phyloP scores from a whole-genome alignment of 2,329 filamentous ascomycete genomes.

The Scorias spongiosa region DNA sequence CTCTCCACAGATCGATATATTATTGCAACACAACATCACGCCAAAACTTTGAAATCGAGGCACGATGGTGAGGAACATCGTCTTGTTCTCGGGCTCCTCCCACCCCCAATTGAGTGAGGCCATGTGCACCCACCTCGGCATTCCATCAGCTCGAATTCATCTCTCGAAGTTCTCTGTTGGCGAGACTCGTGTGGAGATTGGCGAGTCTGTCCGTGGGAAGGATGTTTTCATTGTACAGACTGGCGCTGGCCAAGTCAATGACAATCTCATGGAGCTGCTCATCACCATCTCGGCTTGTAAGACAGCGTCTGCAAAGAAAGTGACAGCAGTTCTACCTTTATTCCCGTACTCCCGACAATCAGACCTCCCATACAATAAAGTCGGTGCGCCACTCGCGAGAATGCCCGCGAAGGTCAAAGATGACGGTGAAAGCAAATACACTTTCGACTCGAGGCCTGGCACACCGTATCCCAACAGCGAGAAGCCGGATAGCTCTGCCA shows the following conservation, averaged over 20 bases:
- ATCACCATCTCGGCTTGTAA: conserved; percentile 99
- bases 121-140: conserved; percentile 76
- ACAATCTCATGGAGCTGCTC: conserved; percentile 88
- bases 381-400: conserved; percentile 72
- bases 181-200: conserved; percentile 87
- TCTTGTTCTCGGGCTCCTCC: conserved; percentile 83
- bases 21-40: not conserved
- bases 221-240: conserved; percentile 98
- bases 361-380: conserved; percentile 93
- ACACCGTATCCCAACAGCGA: conserved; percentile 62
- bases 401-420: conserved; percentile 34
- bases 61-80: conserved; percentile 83
- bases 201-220: conserved; percentile 91
- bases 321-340: conserved; percentile 84
- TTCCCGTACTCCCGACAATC: conserved; percentile 96
- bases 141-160: conserved; percentile 70
- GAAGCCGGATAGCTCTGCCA: conserved; percentile 41
- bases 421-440: conserved; percentile 45
- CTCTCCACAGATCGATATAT: not conserved
- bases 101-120: conserved; percentile 76
- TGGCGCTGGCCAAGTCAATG: conserved; percentile 82
- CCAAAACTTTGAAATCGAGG: not conserved
- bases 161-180: conserved; percentile 88
- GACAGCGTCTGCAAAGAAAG: conserved; percentile 76
- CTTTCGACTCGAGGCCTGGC: conserved; percentile 81